Evolutionary conservation across 2,329 filamentous ascomycete genomes (phyloP).

Genomic region (Hansfordia pulvinata): DNA sequence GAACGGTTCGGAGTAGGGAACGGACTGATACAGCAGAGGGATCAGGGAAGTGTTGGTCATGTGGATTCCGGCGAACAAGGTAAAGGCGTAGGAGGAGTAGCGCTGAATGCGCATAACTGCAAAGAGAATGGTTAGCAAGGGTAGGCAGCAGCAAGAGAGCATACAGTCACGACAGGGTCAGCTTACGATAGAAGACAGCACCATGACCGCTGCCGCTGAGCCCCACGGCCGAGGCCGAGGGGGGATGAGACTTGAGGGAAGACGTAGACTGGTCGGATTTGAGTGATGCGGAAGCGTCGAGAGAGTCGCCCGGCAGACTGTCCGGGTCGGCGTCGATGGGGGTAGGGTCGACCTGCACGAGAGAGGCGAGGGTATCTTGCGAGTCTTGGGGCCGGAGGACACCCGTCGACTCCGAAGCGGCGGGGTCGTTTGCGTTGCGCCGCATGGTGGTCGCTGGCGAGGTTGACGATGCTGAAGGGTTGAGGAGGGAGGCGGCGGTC

Average conservation of each 20-base stretch:
- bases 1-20: slow-evolving; percentile 67
- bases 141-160: slow-evolving; percentile 1
- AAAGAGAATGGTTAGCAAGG: slow-evolving; percentile 2
- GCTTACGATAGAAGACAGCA: slow-evolving; percentile 60
- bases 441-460: no score
- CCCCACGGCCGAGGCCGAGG: slow-evolving; percentile 29
- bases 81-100: slow-evolving; percentile 80
- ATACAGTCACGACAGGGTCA: slow-evolving; percentile 15
- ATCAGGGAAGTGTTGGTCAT: slow-evolving; percentile 71
- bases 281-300: slow-evolving; percentile 18
- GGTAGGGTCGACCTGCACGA: slow-evolving; percentile 69
- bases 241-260: slow-evolving; percentile 24
- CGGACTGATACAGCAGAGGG: slow-evolving; percentile 59
- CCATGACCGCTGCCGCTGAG: slow-evolving; percentile 52
- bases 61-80: slow-evolving; percentile 63
- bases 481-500: no score
- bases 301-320: slow-evolving; percentile 21
- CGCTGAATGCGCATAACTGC: slow-evolving; percentile 65
- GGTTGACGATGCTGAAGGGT: no score
- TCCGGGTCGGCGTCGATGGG: slow-evolving; percentile 50
- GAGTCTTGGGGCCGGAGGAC: slow-evolving; percentile 26
- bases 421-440: no score
- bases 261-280: no score
- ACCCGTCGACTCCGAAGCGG: no score
- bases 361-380: slow-evolving; percentile 44